Evolutionary conservation across 1,284 basidiomycete genomes (phyloP).

Genomic region (Cutaneotrichosporon sp.): DNA sequence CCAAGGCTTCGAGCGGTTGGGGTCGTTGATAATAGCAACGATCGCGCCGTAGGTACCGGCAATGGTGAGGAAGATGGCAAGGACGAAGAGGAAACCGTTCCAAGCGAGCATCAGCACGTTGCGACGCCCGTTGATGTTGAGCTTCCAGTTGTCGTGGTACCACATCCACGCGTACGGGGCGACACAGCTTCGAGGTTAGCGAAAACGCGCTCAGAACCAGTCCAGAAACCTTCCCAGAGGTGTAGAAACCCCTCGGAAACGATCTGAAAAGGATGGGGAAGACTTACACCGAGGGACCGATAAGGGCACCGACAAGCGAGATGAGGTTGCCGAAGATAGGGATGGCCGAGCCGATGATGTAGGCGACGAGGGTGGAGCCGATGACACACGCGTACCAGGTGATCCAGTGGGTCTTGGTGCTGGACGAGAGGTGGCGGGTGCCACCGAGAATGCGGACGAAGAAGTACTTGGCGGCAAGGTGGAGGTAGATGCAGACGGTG

Average conservation of each 20-base stretch:
- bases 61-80: constrained; percentile 34
- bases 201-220: too few relatives aligned
- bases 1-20: constrained; percentile 34
- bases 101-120: neutral
- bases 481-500: constrained; percentile 26
- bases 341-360: constrained; percentile 25
- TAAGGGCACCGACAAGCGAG: constrained; percentile 35
- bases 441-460: constrained; percentile 64
- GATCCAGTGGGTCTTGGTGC: constrained; percentile 62
- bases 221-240: too few relatives aligned
- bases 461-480: constrained; percentile 60
- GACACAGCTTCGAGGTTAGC: too few relatives aligned
- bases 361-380: constrained; percentile 16
- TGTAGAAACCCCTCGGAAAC: too few relatives aligned
- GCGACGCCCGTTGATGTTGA: constrained; percentile 6
- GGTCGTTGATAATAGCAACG: constrained; percentile 31
- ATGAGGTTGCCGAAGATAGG: constrained; percentile 33
- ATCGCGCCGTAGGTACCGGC: constrained; percentile 42
- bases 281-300: constrained; percentile 22
- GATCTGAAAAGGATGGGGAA: too few relatives aligned
- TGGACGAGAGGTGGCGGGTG: constrained; percentile 61
- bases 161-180: too few relatives aligned
- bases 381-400: constrained; percentile 59
- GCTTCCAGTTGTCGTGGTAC: constrained; percentile 35
- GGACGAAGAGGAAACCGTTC: constrained; percentile 25